phyloP scores from a whole-genome alignment of 805 yeast genomes.

The Schizosaccharomyces osmophilus region DNA sequence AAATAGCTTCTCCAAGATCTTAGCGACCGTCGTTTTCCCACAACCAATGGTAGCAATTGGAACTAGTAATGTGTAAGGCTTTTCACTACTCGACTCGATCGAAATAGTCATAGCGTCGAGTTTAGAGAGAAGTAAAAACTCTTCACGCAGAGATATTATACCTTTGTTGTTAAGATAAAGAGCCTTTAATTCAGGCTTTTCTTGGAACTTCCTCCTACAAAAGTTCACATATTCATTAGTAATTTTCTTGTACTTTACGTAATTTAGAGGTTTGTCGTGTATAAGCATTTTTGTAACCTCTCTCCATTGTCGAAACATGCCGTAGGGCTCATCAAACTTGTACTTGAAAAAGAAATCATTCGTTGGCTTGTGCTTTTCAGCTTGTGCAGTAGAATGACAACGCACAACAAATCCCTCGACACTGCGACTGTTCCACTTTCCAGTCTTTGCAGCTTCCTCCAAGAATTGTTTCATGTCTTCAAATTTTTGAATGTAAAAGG shows the following conservation, averaged over 20 bases:
- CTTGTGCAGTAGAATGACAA: constrained; percentile 18
- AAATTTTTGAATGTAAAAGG: constrained; percentile 18
- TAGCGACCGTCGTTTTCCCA: constrained; percentile 71
- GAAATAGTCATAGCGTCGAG: constrained; percentile 24
- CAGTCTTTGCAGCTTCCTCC: constrained; percentile 33
- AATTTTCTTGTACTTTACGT: constrained; percentile 31
- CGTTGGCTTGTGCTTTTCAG: not conserved
- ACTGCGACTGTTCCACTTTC: constrained; percentile 45
- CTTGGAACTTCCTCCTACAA: constrained; percentile 29
- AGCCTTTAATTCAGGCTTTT: constrained; percentile 23
- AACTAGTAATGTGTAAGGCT: constrained; percentile 30
- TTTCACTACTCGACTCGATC: constrained; percentile 15
- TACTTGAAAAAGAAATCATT: constrained; percentile 61
- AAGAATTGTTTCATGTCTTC: constrained; percentile 26
- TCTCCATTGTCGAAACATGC: constrained; percentile 72
- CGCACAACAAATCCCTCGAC: constrained; percentile 88
- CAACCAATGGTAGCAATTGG: constrained; percentile 85
- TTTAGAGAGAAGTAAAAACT: constrained; percentile 30
- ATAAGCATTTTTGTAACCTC: constrained; percentile 52
- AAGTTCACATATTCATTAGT: constrained; percentile 48
- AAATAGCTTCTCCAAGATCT: constrained; percentile 30
- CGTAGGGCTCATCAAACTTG: constrained; percentile 86
- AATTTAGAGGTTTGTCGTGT: constrained; percentile 13
- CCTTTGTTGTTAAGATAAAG: constrained; percentile 36
- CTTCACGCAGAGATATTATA: constrained; percentile 44